Base-by-base conservation (phyloP, 176 grass and related monocot species). In the Oryza meyeriana region DNA sequence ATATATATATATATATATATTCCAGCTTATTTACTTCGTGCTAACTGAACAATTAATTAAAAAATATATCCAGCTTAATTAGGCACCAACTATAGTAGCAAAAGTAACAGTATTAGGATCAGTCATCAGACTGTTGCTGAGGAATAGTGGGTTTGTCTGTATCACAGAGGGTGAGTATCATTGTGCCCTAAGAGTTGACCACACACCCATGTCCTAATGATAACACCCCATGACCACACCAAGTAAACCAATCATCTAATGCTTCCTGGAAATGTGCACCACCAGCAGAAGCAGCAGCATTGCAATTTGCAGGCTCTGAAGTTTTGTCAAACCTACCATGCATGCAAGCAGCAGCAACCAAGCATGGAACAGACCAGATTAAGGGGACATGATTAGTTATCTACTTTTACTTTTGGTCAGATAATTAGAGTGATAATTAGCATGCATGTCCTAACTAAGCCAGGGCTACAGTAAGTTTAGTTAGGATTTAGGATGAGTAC, bases 171-270 rank as follows among this genome's bases (percentile, higher is more conserved):
- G 14, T 39, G 45, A 55, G 50, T 63, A 86, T 86, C 84, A 83
- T 86, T 83, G 74, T 86, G 84, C 48, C 79, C 74, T 83, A 68
- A 74, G 79, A 90, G 88, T 90, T 90, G 88, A 90, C 88, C 47
- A 83, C 10, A 72, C 68, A 71, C 69, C 38, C 45, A 12, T 73
- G 73, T 67, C 59, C 79, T 82, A 72, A 90, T 82, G 45, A 81
- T 83, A 61, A 10, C 29, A 66, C 72, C 70, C 73, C 80, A 72
- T 38, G 83, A 89, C n/a, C 83, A 79, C 76, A 69, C 69, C 62
- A 69, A 67, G n/a, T 74, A 68, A 79, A 55, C 88, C 79, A 86
- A 90, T 86, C 73, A 86, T 44, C 83, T 81, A 38, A 42, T 66
- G 83, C 67, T 28, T 59, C 35, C 59, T 78, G 68, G 66, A 86